These are phyloP conservation scores for Taiozyma onychis DNA, from an alignment of 1,139 yeast species.

Conservation along the genomic window DNA sequence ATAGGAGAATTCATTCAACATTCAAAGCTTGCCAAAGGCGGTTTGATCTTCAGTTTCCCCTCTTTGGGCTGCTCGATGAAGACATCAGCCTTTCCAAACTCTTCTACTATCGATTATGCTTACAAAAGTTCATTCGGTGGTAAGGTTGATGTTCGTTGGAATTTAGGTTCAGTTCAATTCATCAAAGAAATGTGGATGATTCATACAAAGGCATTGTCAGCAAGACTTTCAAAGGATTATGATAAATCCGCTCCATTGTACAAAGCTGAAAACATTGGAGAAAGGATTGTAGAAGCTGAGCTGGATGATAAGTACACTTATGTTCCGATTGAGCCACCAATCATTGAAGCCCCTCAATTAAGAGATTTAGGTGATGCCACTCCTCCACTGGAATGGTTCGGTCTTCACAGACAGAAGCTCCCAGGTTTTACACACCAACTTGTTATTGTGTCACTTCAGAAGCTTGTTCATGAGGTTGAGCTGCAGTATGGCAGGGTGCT, in stretches of 20 bases:
- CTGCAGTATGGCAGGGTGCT: slow-evolving; percentile 33
- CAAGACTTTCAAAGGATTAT: slow-evolving; percentile 36
- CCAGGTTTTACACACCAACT: slow-evolving; percentile 84
- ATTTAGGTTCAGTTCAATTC: slow-evolving; percentile 85
- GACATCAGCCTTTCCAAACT: slow-evolving; percentile 51
- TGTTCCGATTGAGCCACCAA: slow-evolving; percentile 64
- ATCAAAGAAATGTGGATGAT: slow-evolving; percentile 88
- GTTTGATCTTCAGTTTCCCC: slow-evolving; percentile 75
- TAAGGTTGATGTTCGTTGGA: slow-evolving; percentile 88
- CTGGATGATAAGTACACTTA: slow-evolving; percentile 54
- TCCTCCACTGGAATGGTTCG: slow-evolving; percentile 98
- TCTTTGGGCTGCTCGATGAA: slow-evolving; percentile 70
- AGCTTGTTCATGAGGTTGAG: slow-evolving; percentile 58
- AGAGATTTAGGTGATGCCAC: slow-evolving; percentile 94
- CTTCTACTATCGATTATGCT: slow-evolving; percentile 53
- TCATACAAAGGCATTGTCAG: slow-evolving; percentile 54
- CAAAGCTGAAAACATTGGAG: slow-evolving; percentile 40
- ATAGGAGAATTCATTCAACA: slow-evolving; percentile 51
- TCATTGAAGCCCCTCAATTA: slow-evolving; percentile 83
- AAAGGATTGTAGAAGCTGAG: slow-evolving; percentile 60
- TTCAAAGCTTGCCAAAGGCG: slow-evolving; percentile 67
- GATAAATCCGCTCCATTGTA: slow-evolving; percentile 24
- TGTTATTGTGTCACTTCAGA: slow-evolving; percentile 68
- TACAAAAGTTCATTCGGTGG: slow-evolving; percentile 79
- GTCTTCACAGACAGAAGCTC: slow-evolving; percentile 76